Evolutionary conservation across 441 rosid genomes (phyloP).

Genomic region (Macaranga tanarius): DNA sequence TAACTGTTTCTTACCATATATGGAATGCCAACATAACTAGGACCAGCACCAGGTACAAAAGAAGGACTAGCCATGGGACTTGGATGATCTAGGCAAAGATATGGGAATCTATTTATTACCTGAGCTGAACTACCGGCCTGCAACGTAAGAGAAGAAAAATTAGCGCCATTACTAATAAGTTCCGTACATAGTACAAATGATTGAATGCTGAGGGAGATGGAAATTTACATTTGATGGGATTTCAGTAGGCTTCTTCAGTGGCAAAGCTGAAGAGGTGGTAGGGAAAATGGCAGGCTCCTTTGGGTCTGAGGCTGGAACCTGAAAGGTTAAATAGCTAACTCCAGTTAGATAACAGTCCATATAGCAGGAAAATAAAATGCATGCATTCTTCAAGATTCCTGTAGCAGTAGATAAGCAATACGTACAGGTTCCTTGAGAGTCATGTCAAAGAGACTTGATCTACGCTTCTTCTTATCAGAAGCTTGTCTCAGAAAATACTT

Average conservation of each 20-base stretch:
- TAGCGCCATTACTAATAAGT: not conserved
- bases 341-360: too few species aligned
- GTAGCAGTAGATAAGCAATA: not conserved
- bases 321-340: conserved; percentile 3
- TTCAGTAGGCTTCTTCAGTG: conserved; percentile 6
- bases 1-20: conserved; percentile 22
- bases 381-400: not conserved
- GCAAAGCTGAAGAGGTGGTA: conserved; percentile 14
- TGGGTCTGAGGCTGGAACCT: conserved; percentile 14
- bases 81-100: conserved; percentile 25
- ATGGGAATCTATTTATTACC: conserved; percentile 21
- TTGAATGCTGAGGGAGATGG: not conserved
- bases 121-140: conserved; percentile 22
- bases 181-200: not conserved
- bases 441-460: conserved; percentile 68
- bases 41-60: not conserved
- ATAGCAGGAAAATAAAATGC: too few species aligned
- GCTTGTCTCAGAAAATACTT: conserved; percentile 57
- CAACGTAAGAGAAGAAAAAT: not conserved
- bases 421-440: conserved; percentile 32
- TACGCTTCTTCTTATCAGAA: conserved; percentile 45
- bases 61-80: not conserved
- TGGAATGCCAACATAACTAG: conserved; percentile 13
- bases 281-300: conserved; percentile 11
- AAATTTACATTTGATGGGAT: conserved; percentile 16